Percentiles rank a stretch among this genome's conserved stretches.
Conservation (phyloP, 2,329 filamentous ascomycete species). For the Diplodia corticola region DNA sequence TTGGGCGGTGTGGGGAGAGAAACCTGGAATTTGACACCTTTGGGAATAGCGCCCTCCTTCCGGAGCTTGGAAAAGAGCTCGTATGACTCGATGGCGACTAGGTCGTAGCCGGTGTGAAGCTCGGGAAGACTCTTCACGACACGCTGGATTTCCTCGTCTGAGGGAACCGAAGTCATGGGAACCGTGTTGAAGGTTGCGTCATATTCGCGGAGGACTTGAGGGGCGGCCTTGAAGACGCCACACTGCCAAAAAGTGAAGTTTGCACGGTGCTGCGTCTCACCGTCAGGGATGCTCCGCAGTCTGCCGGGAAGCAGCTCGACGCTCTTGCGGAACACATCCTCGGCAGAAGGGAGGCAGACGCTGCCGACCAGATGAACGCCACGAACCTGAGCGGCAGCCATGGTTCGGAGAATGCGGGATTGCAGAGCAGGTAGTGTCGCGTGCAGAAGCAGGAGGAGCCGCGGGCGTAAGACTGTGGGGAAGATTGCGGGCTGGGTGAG, state of each 20-base stretch:
- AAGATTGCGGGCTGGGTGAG: neutral
- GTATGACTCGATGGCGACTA: constrained; percentile 38
- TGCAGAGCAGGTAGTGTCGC: neutral
- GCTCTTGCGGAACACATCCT: constrained; percentile 23
- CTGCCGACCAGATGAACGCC: constrained; percentile 28
- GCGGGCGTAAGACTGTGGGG: neutral
- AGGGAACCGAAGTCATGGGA: neutral
- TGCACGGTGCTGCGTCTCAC: constrained; percentile 25
- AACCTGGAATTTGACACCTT: constrained; percentile 37
- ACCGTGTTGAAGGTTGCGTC: neutral
- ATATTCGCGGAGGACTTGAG: constrained; percentile 19
- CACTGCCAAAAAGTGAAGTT: constrained; percentile 25
- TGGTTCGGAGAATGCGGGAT: neutral
- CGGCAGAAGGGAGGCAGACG: constrained; percentile 22
- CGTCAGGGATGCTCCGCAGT: constrained; percentile 28
- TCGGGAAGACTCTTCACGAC: constrained; percentile 21
- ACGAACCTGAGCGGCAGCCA: constrained; percentile 9
- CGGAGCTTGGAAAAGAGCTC: constrained; percentile 33
- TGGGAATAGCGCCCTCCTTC: constrained; percentile 33
- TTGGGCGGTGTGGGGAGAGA: constrained; percentile 34
- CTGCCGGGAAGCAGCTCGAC: constrained; percentile 22
- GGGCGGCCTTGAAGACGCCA: constrained; percentile 19
- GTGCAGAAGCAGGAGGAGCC: neutral
- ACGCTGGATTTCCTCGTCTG: constrained; percentile 17
- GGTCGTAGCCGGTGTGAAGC: constrained; percentile 37